Evolutionary conservation across 306 rosid species (phyloP).

Genomic region (Inga leiocalycina): DNA sequence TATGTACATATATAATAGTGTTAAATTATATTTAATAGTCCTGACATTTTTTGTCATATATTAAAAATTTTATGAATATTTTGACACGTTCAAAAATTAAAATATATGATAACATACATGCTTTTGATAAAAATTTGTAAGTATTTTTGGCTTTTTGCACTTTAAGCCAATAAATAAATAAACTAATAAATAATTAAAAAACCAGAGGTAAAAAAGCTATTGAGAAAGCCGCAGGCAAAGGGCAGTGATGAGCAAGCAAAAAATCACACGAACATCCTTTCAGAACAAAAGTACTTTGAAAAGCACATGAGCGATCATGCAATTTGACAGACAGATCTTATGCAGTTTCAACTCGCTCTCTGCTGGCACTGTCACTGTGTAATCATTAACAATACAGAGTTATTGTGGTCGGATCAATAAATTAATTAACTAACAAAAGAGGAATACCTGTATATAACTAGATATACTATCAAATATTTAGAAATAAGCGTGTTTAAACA

Average conservation of each 20-base stretch:
- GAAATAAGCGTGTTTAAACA: not conserved
- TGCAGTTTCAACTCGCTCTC: not conserved
- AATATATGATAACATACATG: too few species aligned
- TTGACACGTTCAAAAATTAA: too few species aligned
- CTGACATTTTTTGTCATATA: too few species aligned
- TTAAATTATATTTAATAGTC: too few species aligned
- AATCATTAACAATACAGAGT: slow-evolving; percentile 2
- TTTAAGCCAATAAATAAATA: not conserved
- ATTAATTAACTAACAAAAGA: not conserved
- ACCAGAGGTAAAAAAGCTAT: not conserved
- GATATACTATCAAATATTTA: not conserved
- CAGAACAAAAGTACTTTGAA: slow-evolving; percentile 38
- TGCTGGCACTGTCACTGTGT: slow-evolving; percentile 12
- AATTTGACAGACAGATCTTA: slow-evolving; percentile 3
- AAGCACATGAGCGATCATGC: slow-evolving; percentile 23
- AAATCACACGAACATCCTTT: slow-evolving; percentile 51
- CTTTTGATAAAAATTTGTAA: too few species aligned
- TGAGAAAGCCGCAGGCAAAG: slow-evolving; percentile 51
- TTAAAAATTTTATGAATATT: too few species aligned
- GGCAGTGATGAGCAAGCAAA: slow-evolving; percentile 42
- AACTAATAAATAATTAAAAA: slow-evolving; percentile 19
- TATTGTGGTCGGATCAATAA: not conserved
- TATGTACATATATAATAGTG: too few species aligned
- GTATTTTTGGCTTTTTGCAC: too few species aligned
- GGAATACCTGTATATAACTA: not conserved